Evolutionary conservation across 1,284 basidiomycete species (phyloP), one percentile per base, ranked within the genome.

Genomic region (Fomes fomentarius): DNA sequence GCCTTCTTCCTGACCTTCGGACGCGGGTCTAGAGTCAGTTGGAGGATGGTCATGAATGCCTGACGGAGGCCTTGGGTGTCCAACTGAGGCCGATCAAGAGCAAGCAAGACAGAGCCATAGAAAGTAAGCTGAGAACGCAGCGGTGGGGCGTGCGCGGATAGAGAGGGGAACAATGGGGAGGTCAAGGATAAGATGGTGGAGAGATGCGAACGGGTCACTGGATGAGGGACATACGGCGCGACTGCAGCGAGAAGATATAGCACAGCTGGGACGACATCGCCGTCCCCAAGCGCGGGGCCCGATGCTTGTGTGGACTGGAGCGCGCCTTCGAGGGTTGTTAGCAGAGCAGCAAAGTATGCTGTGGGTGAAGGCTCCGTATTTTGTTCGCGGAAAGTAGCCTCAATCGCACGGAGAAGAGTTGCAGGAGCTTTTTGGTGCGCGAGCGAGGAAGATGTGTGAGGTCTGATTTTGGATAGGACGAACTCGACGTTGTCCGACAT

Each of bases 1-100:
- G 96, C 95, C 60, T 89, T 85, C 72, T 87, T 95, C 53, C 97
- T 85, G 43, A 99, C 94, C 76, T 99, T 98, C 33, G 97, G 96
- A 41, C 96, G 79, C 1, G 87, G 82, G 75, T 99, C 96, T 46
- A 94, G 77, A 63, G 86, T 89, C 46, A 98, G 76, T 56, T 91
- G 86, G 43, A 99, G 76, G 43, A 96, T 77, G 21, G 87, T 85
- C 30, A 87, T 85, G 72, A 92, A 94, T 1, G 83, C 78, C 67
- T 93, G 87, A 42, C 91, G 84, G 63, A 91, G 81, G 71, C 75
- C 87, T 65, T 78, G 85, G 58, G 74, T 76, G 64, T 83, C 89
- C 63, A 95, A 73, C 34, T 91, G 87, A 2, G 85, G 77, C 17
- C 82, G 78, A 66, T 93, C 89, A 21, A 96, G 78, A 19, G 86